These are phyloP conservation scores for Fragaria vesca DNA, from an alignment of 306 rosid genomes.

Conservation along the genomic window DNA sequence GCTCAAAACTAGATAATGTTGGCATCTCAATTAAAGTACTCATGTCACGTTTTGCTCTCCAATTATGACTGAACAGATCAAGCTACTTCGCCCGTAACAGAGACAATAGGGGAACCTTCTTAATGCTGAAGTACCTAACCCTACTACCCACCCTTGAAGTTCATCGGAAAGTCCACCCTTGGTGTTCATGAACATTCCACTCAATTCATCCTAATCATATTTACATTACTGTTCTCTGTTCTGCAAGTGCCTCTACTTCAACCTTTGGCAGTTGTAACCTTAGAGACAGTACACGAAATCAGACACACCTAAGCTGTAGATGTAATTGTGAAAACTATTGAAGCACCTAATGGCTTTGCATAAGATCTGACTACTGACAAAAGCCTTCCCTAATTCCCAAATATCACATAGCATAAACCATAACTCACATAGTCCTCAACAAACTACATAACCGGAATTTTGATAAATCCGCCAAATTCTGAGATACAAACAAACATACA, in stretches of 20 bases:
- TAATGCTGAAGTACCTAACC: no score
- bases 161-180: neutral
- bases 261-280: neutral
- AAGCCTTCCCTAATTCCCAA: neutral
- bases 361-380: neutral
- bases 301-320: neutral
- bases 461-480: neutral
- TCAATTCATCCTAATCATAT: neutral
- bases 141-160: neutral
- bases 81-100: neutral
- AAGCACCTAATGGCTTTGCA: neutral
- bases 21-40: neutral
- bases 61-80: neutral
- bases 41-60: neutral
- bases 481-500: neutral
- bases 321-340: neutral
- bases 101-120: no score
- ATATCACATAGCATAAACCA: neutral
- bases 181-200: neutral
- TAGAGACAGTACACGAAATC: neutral
- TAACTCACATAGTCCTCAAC: neutral
- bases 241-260: neutral
- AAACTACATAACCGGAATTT: neutral
- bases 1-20: neutral
- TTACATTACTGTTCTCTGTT: neutral